Percentiles rank a stretch among this genome's conserved stretches.
Evolutionary conservation across 225 moss, liverwort and hornwort species (phyloP).

Genomic region (Bryoerythrophyllum caledonicum): DNA sequence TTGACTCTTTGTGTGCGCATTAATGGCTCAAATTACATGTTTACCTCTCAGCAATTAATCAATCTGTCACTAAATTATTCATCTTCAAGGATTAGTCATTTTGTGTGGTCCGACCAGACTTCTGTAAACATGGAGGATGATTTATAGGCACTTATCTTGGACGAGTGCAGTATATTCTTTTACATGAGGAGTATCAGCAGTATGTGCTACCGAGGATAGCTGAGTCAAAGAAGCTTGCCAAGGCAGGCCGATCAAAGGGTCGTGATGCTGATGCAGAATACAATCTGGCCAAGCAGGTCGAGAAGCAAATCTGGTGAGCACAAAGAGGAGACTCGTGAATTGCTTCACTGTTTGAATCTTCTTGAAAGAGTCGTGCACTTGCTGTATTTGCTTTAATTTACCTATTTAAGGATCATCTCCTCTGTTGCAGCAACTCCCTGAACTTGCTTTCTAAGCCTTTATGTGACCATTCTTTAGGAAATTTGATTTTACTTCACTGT

Average conservation of each 20-base stretch:
- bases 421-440: not conserved
- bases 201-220: constrained; percentile 92
- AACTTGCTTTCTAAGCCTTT: not conserved
- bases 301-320: constrained; percentile 80
- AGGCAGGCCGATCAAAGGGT: constrained; percentile 86
- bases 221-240: constrained; percentile 92
- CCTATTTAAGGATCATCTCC: not conserved
- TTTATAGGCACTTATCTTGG: constrained; percentile 16
- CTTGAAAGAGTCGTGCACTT: not conserved
- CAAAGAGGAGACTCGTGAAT: constrained; percentile 5
- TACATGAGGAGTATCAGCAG: constrained; percentile 96
- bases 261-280: constrained; percentile 94
- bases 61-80: not conserved
- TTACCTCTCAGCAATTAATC: not conserved
- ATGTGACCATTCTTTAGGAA: not conserved
- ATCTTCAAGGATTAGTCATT: not conserved
- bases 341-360: not conserved
- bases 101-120: not conserved
- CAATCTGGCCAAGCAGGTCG: constrained; percentile 95
- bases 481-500: not conserved
- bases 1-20: not conserved
- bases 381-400: not conserved
- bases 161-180: constrained; percentile 64
- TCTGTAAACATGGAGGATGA: constrained; percentile 9
- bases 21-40: not conserved